Evolutionary conservation across 306 rosid species (phyloP).

Genomic region (Potentilla sterilis): DNA sequence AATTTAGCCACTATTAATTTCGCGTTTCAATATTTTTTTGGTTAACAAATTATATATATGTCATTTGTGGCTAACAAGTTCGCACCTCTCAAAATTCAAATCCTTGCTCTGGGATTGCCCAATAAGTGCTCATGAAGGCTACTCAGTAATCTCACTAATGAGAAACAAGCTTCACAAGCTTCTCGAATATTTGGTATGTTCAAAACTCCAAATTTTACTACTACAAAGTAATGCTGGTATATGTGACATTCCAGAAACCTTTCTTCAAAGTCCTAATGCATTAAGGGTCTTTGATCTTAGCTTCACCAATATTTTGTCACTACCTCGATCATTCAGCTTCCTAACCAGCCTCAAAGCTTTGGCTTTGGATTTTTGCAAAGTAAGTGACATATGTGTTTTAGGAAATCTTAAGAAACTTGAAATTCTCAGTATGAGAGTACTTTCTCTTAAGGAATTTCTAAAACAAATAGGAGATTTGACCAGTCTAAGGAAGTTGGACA

Average conservation of each 20-base stretch:
- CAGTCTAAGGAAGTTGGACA: not conserved
- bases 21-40: no score
- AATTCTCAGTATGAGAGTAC: conserved; percentile 9
- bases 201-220: conserved; percentile 12
- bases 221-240: conserved; percentile 20
- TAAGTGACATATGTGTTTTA: not conserved
- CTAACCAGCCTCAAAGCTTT: not conserved
- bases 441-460: not conserved
- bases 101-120: conserved; percentile 7
- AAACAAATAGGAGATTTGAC: not conserved
- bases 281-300: no score
- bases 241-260: no score
- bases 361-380: not conserved
- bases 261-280: no score
- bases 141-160: conserved; percentile 14
- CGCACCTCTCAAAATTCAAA: no score
- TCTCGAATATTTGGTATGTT: not conserved
- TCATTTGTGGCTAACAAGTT: no score
- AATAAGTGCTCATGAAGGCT: not conserved
- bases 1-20: no score
- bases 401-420: not conserved
- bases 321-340: not conserved
- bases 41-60: no score
- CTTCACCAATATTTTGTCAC: no score
- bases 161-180: conserved; percentile 10